Evolutionary conservation across 306 rosid species (phyloP).

Genomic region (Vicia sativa): DNA sequence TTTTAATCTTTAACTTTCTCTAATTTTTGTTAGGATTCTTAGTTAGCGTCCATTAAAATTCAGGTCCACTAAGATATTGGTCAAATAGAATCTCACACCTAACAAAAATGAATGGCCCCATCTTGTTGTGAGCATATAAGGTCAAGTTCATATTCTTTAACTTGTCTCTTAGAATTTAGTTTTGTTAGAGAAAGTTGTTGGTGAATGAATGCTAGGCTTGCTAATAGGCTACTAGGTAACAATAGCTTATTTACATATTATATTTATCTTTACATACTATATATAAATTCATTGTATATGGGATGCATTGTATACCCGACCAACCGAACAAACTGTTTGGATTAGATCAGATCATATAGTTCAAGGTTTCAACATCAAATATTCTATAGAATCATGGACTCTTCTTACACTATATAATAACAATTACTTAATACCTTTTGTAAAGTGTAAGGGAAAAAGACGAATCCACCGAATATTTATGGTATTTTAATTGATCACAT

Average conservation of each 20-base stretch:
- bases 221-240: slow-evolving; percentile 21
- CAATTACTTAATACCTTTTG: slow-evolving; percentile 37
- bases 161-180: slow-evolving; percentile 31
- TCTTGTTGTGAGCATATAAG: slow-evolving; percentile 6
- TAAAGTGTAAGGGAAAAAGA: slow-evolving; percentile 18
- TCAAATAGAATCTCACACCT: slow-evolving; percentile 35
- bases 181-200: slow-evolving; percentile 14
- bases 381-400: slow-evolving; percentile 52
- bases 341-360: slow-evolving; percentile 50
- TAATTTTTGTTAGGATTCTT: too few relatives aligned
- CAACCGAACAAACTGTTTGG: slow-evolving; percentile 55
- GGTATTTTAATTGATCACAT: slow-evolving; percentile 36
- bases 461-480: slow-evolving; percentile 36
- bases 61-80: slow-evolving; percentile 25
- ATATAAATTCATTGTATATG: slow-evolving; percentile 8
- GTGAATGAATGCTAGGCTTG: not conserved
- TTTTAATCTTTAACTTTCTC: too few relatives aligned
- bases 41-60: not conserved
- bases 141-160: slow-evolving; percentile 29
- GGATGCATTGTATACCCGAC: slow-evolving; percentile 53
- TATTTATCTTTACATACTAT: not conserved
- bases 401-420: slow-evolving; percentile 31
- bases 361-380: slow-evolving; percentile 49
- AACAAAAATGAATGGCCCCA: slow-evolving; percentile 7
- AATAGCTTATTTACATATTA: not conserved